Conservation (phyloP, 768 basidiomycete genomes). For the Steccherinum ochraceum region DNA sequence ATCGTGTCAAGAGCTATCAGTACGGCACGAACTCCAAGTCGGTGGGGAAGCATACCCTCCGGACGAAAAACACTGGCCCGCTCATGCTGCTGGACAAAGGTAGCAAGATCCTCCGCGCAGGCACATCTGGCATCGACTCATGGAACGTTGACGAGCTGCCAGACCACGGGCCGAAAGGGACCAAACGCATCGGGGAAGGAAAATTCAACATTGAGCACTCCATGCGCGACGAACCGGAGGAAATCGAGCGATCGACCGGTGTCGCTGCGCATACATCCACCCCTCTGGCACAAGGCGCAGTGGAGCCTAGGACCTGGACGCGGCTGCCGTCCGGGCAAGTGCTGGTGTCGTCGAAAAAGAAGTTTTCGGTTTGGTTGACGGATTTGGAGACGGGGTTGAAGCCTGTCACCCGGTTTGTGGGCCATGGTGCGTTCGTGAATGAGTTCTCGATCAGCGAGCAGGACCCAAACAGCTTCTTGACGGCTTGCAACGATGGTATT, state of each 20-base stretch:
- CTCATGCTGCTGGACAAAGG: conserved; percentile 24
- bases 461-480: conserved; percentile 32
- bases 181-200: conserved; percentile 3
- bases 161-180: conserved; percentile 1
- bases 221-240: conserved; percentile 1
- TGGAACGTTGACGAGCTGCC: conserved; percentile 30
- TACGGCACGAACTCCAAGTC: background rate
- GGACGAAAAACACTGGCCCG: conserved; percentile 21
- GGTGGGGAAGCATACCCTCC: conserved; percentile 25
- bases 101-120: conserved; percentile 25
- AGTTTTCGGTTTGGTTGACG: conserved; percentile 11
- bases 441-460: conserved; percentile 28
- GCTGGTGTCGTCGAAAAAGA: background rate
- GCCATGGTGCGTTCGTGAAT: conserved; percentile 32
- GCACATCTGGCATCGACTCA: conserved; percentile 24
- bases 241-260: conserved; percentile 8
- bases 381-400: conserved; percentile 31
- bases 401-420: conserved; percentile 27
- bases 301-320: background rate
- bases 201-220: conserved; percentile 5
- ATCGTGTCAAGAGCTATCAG: conserved; percentile 31
- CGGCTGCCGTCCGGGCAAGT: background rate
- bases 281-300: background rate
- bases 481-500: conserved; percentile 30
- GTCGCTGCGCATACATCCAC: conserved; percentile 1